These are phyloP conservation scores for Stephania japonica DNA, from an alignment of 164 flowering plant species.

Conservation along the genomic window DNA sequence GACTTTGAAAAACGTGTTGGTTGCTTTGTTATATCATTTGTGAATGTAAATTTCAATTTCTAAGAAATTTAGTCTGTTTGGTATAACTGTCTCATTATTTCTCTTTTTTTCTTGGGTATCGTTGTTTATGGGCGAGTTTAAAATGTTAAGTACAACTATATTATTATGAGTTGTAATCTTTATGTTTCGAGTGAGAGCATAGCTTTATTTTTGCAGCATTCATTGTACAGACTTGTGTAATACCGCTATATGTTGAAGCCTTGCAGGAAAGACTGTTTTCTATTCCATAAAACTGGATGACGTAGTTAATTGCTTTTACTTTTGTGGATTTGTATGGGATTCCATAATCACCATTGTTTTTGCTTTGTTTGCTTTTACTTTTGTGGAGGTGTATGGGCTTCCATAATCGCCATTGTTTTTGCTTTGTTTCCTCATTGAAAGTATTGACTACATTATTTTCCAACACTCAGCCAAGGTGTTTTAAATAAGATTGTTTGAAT, in stretches of 20 bases:
- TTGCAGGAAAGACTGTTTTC: neutral
- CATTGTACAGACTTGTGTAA: neutral
- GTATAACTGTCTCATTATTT: too few relatives aligned
- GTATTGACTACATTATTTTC: neutral
- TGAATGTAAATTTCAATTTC: too few relatives aligned
- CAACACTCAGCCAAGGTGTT: too few relatives aligned
- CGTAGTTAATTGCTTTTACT: neutral
- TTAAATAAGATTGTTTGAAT: too few relatives aligned
- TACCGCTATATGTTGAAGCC: neutral
- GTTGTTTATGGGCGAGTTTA: neutral
- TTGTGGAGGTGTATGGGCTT: neutral
- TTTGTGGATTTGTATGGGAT: neutral
- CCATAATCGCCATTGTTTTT: neutral
- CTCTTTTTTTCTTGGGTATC: too few relatives aligned
- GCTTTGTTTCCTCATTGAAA: neutral
- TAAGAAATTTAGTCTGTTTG: too few relatives aligned
- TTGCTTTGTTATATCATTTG: too few relatives aligned
- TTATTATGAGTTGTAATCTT: neutral
- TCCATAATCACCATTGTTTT: neutral
- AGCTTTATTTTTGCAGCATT: neutral
- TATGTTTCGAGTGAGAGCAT: neutral
- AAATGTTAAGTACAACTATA: neutral
- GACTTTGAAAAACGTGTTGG: too few relatives aligned
- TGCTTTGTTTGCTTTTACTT: neutral
- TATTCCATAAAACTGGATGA: neutral